A percentile compares a stretch with the other conserved stretches of the same genome.
Evolutionary conservation across 306 rosid genomes (phyloP).

Genomic region (Casuarina glauca): DNA sequence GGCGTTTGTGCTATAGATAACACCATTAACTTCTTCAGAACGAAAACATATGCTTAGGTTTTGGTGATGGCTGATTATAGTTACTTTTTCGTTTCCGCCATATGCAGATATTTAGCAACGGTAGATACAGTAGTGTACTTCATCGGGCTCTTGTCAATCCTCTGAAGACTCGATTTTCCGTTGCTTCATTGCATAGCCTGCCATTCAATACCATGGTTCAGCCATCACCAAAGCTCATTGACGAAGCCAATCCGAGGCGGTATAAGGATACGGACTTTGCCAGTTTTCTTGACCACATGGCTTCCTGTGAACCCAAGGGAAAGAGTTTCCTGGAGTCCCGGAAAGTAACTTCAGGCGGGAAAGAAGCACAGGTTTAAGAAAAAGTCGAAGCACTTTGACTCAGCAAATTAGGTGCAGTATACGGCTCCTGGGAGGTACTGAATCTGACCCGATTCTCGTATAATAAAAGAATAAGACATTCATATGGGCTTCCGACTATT

Average conservation of each 20-base stretch:
- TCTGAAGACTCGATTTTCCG: constrained; percentile 46
- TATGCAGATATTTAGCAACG: constrained; percentile 83
- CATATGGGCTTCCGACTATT: too few relatives aligned
- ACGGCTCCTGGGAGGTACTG: too few relatives aligned
- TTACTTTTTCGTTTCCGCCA: too few relatives aligned
- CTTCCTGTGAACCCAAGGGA: constrained; percentile 55
- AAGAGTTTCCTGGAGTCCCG: constrained; percentile 76
- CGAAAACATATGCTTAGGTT: too few relatives aligned
- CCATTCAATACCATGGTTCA: constrained; percentile 42
- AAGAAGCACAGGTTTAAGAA: too few relatives aligned
- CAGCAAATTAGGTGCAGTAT: too few relatives aligned
- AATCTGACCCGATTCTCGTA: too few relatives aligned
- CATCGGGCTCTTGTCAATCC: constrained; percentile 77
- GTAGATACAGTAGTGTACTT: constrained; percentile 81
- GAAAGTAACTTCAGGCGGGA: constrained; percentile 19
- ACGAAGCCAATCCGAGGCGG: constrained; percentile 62
- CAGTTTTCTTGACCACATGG: constrained; percentile 53
- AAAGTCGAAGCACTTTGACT: too few relatives aligned
- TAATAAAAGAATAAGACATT: too few relatives aligned
- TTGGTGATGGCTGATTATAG: too few relatives aligned
- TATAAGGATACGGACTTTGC: constrained; percentile 69
- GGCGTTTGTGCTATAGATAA: too few relatives aligned
- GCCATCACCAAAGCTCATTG: constrained; percentile 64
- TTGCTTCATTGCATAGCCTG: constrained; percentile 75
- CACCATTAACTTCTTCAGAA: too few relatives aligned